Base-by-base conservation (phyloP, 2,329 filamentous ascomycete genomes). In the Calonectria ilicicola region DNA sequence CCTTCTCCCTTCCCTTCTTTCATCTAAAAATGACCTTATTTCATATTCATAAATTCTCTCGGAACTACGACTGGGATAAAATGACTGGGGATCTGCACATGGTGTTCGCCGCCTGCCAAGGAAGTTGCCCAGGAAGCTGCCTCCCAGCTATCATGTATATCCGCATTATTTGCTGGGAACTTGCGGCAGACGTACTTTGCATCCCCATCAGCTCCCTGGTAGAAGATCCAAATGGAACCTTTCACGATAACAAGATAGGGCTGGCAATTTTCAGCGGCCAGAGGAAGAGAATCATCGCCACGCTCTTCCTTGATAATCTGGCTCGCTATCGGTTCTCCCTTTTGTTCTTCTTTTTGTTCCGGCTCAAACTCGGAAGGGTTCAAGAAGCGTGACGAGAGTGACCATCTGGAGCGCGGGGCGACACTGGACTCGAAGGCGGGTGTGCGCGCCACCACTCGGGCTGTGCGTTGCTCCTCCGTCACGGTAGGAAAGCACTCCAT, bases 21-120 rank as follows among this genome's bases (percentile, higher is more conserved):
- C 2, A 23, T 10, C 51, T 8, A n/a, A 2, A 23, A 10, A 10
- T 40, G 2, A 12, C 7, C 17, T 35, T 69, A 69, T 17, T 32
- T 46, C 67, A 69, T 69, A 1, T 51, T 17, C 60, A 69, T 69
- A 58, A 69, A 69, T 4, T 65, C 60, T 17, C 67, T 60, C 1
- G 67, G 38, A 5, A 65, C 67, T 5, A 58, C 46, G 2, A 69
- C 47, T 12, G 67, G 67, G n/a, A 69, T 65, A n/a, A 69, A 58
- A 65, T 69, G 67, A 15, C 40, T 58, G 0, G 67, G n/a, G 15
- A 32, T 19, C 15, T 17, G 40, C 19, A 17, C 27, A 1, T 6
- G 21, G 21, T 49, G n/a, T 21, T 32, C 53, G 10, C 15, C 32
- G n/a, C 21, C 38, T 9, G 32, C 5, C n/a, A n/a, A n/a, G n/a